phyloP scores from a whole-genome alignment of 2,329 filamentous ascomycete species.

The Fusarium mundagurra region DNA sequence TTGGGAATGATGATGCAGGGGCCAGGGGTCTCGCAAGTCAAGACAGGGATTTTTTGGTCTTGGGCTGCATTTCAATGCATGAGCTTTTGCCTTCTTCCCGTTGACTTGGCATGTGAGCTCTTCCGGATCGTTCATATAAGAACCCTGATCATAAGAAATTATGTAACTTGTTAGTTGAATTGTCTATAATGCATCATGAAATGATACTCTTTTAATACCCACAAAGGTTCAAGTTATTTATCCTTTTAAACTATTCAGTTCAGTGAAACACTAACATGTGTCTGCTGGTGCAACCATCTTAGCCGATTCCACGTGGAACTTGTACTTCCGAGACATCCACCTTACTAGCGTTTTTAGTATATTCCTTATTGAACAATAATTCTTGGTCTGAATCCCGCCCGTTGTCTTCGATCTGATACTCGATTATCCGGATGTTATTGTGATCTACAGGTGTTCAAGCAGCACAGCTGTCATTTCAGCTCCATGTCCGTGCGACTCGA shows the following conservation, averaged over 20 bases:
- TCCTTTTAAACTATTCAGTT: not conserved
- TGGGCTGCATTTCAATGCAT: not conserved
- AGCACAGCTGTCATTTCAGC: conserved; percentile 18
- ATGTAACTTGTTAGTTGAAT: too few species aligned
- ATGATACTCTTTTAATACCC: not conserved
- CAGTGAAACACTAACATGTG: not conserved
- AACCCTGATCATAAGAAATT: not conserved
- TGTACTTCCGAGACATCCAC: conserved; percentile 21
- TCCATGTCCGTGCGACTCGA: conserved; percentile 4
- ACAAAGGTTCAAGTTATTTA: not conserved
- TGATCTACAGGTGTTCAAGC: conserved; percentile 7
- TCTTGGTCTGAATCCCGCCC: not conserved
- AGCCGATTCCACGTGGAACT: conserved; percentile 33
- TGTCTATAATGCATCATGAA: not conserved
- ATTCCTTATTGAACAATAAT: not conserved
- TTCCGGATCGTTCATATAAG: not conserved
- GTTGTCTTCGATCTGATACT: not conserved
- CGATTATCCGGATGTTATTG: conserved; percentile 14
- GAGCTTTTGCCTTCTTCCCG: not conserved
- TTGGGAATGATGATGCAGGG: conserved; percentile 4
- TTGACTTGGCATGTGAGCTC: not conserved
- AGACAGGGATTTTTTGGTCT: conserved; percentile 3
- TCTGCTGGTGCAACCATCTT: conserved; percentile 21
- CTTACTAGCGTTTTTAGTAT: not conserved
- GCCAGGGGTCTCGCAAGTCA: conserved; percentile 11